Percentiles rank a stretch among this genome's conserved stretches.
These are phyloP conservation scores for Nothophytophthora sp. DNA, from an alignment of 352 stramenopile species.

Conservation along the genomic window DNA sequence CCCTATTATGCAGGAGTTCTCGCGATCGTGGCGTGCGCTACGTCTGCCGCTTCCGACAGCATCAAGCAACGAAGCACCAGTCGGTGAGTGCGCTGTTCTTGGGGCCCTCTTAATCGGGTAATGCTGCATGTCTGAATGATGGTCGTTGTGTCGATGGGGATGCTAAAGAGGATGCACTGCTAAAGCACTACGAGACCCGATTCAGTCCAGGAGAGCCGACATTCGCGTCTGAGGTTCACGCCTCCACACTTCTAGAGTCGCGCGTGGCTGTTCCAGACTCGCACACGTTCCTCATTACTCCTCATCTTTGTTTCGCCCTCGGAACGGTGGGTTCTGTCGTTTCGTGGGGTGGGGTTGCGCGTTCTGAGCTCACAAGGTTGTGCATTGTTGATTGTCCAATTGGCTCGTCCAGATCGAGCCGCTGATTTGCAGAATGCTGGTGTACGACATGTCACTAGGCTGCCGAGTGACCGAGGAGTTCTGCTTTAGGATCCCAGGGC, in stretches of 20 bases:
- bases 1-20: constrained; percentile 45
- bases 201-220: constrained; percentile 40
- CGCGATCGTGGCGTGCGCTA: constrained; percentile 33
- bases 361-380: too few relatives aligned
- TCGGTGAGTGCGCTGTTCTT: constrained; percentile 9
- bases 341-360: too few relatives aligned
- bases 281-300: constrained; percentile 42
- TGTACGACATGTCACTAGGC: constrained; percentile 62
- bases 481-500: constrained; percentile 43
- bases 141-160: too few relatives aligned
- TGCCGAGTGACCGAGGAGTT: constrained; percentile 72
- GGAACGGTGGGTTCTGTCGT: too few relatives aligned
- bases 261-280: constrained; percentile 54
- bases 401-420: constrained; percentile 69
- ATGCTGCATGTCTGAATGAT: too few relatives aligned
- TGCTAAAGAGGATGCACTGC: constrained; percentile 40
- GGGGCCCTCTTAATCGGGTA: too few relatives aligned
- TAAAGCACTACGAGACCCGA: constrained; percentile 72
- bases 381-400: too few relatives aligned
- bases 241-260: constrained; percentile 41
- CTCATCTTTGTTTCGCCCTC: constrained; percentile 48
- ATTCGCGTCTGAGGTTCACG: constrained; percentile 42
- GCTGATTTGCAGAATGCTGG: constrained; percentile 51
- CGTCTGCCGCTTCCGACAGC: constrained; percentile 14
- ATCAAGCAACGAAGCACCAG: constrained; percentile 4